Conservation (phyloP, 306 rosid genomes). For the Datisca glomerata region DNA sequence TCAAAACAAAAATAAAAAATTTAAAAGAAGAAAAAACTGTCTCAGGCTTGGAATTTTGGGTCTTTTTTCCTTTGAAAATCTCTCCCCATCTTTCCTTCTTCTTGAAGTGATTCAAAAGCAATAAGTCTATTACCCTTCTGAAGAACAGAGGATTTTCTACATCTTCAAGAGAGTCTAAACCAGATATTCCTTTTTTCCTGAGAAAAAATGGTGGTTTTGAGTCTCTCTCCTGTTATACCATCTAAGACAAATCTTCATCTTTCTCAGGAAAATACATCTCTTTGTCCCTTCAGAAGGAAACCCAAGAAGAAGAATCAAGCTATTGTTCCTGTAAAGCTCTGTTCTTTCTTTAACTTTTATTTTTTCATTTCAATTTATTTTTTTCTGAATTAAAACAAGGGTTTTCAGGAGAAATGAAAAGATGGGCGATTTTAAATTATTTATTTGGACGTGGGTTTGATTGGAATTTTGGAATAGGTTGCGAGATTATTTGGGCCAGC, state of each 20-base stretch:
- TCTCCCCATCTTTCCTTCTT: background rate
- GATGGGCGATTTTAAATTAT: background rate
- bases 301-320: constrained; percentile 37
- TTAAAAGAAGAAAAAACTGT: background rate
- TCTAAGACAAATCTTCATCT: background rate
- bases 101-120: background rate
- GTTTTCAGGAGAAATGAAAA: background rate
- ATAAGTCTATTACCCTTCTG: background rate
- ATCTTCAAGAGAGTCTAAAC: background rate
- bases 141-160: background rate
- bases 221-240: background rate
- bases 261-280: constrained; percentile 1
- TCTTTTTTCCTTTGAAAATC: background rate
- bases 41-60: background rate
- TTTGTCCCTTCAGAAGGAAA: constrained; percentile 15
- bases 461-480: constrained; percentile 32
- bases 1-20: too few species aligned
- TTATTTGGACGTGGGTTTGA: background rate
- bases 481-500: constrained; percentile 90
- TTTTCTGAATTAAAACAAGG: too few species aligned
- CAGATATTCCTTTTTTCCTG: too few species aligned
- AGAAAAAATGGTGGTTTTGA: background rate
- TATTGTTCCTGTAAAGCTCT: constrained; percentile 38
- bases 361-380: too few species aligned
- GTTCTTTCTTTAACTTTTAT: background rate